These are phyloP conservation scores for Phytomonas sp. DNA, from an alignment of 208 protist genomes.

Conservation along the genomic window DNA sequence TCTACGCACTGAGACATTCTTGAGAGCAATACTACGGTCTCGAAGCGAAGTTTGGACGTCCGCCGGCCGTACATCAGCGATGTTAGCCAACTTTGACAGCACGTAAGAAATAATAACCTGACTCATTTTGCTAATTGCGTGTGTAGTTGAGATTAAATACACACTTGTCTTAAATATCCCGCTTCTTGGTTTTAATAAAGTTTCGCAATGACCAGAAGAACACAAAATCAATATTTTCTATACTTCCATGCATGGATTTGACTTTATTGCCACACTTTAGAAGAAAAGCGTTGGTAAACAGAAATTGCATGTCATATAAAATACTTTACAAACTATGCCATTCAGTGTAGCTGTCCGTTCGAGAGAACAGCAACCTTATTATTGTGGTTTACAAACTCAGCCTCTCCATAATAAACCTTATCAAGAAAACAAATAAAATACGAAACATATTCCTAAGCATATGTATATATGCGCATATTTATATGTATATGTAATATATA, in stretches of 20 bases:
- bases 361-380: not conserved
- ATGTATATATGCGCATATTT: not conserved
- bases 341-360: not conserved
- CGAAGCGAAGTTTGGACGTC: slow-evolving; percentile 64
- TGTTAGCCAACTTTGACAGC: slow-evolving; percentile 41
- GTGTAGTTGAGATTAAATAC: no score
- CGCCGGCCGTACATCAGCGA: slow-evolving; percentile 55
- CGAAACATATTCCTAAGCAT: not conserved
- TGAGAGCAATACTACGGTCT: slow-evolving; percentile 33
- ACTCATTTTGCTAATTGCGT: slow-evolving; percentile 26
- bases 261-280: no score
- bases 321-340: not conserved
- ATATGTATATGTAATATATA: slow-evolving; percentile 9
- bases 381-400: not conserved
- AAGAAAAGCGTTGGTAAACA: slow-evolving; percentile 10
- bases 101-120: slow-evolving; percentile 66
- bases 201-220: no score
- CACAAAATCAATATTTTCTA: no score
- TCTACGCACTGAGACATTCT: slow-evolving; percentile 39
- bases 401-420: not conserved
- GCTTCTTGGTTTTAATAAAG: no score
- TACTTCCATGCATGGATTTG: no score
- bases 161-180: no score
- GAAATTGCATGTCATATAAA: slow-evolving; percentile 7
- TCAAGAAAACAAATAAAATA: slow-evolving; percentile 12